Conservation (phyloP, 2,329 filamentous ascomycete species). For the Phaeoacremonium minimum region DNA sequence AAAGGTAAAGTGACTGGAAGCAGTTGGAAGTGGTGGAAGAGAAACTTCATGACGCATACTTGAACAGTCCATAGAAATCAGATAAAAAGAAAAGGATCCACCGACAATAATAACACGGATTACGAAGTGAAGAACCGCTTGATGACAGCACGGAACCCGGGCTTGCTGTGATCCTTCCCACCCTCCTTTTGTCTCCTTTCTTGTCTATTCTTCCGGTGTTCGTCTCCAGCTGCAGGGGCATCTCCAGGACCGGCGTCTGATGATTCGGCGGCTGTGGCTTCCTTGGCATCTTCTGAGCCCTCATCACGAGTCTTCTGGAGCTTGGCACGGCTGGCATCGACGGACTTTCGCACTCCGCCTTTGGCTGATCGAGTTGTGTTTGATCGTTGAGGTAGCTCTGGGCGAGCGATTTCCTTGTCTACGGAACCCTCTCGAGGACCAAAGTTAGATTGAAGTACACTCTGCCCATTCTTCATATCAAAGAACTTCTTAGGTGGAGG, state of each 20-base stretch:
- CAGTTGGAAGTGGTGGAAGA: background rate
- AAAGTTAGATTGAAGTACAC: constrained; percentile 17
- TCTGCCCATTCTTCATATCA: constrained; percentile 31
- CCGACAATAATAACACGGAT: background rate
- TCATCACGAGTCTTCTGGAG: constrained; percentile 17
- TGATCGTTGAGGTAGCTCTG: constrained; percentile 25
- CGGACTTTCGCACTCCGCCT: constrained; percentile 19
- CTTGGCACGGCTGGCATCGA: constrained; percentile 18
- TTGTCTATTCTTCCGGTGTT: constrained; percentile 9
- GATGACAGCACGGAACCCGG: background rate
- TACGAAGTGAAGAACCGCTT: background rate
- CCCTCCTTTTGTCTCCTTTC: constrained; percentile 9
- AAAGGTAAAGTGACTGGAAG: background rate
- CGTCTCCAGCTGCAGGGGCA: constrained; percentile 4
- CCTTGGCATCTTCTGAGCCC: constrained; percentile 6
- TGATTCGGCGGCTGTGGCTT: constrained; percentile 4
- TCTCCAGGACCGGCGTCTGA: background rate
- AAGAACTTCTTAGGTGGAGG: constrained; percentile 34
- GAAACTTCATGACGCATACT: background rate
- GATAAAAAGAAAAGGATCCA: background rate
- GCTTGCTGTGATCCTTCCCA: constrained; percentile 9
- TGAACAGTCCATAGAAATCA: background rate
- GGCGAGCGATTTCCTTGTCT: constrained; percentile 2
- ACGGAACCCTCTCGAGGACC: constrained; percentile 10
- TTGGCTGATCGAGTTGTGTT: constrained; percentile 21